Base-by-base conservation (phyloP, 148 eudicot genomes). In the Diospyros kaki region DNA sequence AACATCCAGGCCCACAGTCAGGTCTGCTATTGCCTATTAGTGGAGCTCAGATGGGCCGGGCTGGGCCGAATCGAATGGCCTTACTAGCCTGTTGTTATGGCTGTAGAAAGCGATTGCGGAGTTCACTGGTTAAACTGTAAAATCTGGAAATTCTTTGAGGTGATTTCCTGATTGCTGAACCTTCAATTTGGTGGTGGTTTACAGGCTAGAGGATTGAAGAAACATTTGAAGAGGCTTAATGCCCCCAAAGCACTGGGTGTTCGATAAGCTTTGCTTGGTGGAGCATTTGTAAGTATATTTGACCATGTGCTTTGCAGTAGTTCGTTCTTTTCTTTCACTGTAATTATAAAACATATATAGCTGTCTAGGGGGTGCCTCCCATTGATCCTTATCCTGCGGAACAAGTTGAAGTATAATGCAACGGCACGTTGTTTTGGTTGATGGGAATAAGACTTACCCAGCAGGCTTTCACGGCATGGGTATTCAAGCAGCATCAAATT, bases 221-320 rank as follows among this genome's bases (percentile, higher is more conserved):
- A 87, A 44, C 90, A 87, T 66, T 64, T 85, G 90, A 87, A 87
- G 86, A 87, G 88, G 86, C 90, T 83, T 70, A 87, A 87, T 87
- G 90, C 90, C 55, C 88, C 28, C 90, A 18, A 83, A 79, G 60
- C 88, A 87, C 74, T 87, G 90, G 90, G 83, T 81, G 85, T 83
- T 88, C 55, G 91, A 88, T 77, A 88, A 88, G 67, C 84, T 28
- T 28, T 28, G 28, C 28, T 85, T 68, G 89, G 85, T 54, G 88
- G 91, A 58, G 91, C 91, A 4, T 88, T 81, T 64, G 83, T 82
- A 73, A 81, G 84, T 81, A 18, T 50, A 15, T 28, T 3, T 3
- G 28, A 43, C 50, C 41, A n/a, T 3, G 38, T 5, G 1, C 41
- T 28, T 9, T 28, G 0, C 18, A 42, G 40, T 28, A 28, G 28